A percentile compares a stretch with the other conserved stretches of the same genome.
Conservation (phyloP, 352 stramenopile species). For the Achlya hypogyna region DNA sequence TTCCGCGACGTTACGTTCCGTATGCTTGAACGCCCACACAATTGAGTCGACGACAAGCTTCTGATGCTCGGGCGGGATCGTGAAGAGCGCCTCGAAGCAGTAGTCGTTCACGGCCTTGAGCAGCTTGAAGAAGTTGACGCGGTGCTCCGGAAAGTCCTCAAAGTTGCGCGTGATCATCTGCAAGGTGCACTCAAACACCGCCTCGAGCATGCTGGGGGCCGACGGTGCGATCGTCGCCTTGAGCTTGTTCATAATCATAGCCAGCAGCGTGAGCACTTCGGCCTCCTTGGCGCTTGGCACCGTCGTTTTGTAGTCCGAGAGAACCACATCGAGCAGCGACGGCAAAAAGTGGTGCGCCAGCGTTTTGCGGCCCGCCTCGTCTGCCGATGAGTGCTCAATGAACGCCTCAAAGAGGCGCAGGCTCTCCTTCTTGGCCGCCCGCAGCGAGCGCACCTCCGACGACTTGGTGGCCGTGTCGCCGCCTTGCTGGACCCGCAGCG, state of each 20-base stretch:
- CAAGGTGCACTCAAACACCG: slow-evolving; percentile 97
- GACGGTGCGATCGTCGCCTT: slow-evolving; percentile 78
- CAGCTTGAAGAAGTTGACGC: slow-evolving; percentile 98
- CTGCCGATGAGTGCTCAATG: slow-evolving; percentile 76
- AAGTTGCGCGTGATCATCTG: slow-evolving; percentile 99
- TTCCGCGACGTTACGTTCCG: slow-evolving; percentile 97
- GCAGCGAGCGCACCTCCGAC: slow-evolving; percentile 87
- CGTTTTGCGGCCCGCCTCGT: slow-evolving; percentile 64
- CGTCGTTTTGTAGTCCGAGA: slow-evolving; percentile 93
- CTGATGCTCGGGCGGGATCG: slow-evolving; percentile 93
- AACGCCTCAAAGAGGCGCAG: slow-evolving; percentile 95
- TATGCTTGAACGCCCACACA: slow-evolving; percentile 99
- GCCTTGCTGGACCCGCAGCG: slow-evolving; percentile 76
- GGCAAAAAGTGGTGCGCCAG: slow-evolving; percentile 94
- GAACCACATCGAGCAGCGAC: slow-evolving; percentile 93
- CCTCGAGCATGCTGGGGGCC: slow-evolving; percentile 94
- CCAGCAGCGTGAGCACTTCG: slow-evolving; percentile 93
- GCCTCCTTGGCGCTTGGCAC: slow-evolving; percentile 66
- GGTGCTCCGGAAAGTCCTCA: slow-evolving; percentile 97
- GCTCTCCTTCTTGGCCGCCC: slow-evolving; percentile 95
- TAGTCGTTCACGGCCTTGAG: slow-evolving; percentile 92
- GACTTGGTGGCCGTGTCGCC: slow-evolving; percentile 93
- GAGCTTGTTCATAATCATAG: slow-evolving; percentile 95
- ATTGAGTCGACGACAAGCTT: slow-evolving; percentile 99
- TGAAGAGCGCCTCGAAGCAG: slow-evolving; percentile 96